These are phyloP conservation scores for Euphorbia corollata DNA, from an alignment of 441 rosid species.

Conservation along the genomic window DNA sequence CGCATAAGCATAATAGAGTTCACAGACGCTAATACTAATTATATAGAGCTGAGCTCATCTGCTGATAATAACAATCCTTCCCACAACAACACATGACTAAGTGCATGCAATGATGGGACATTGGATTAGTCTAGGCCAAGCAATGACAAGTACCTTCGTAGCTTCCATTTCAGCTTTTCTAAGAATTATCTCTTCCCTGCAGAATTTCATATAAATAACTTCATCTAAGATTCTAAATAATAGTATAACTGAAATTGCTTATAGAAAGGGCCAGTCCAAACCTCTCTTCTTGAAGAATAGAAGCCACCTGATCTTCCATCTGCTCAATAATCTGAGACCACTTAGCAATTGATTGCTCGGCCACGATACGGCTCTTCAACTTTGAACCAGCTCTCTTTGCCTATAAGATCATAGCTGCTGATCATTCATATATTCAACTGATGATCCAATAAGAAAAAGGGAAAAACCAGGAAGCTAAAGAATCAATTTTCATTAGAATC, in stretches of 20 bases:
- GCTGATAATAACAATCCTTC: background rate
- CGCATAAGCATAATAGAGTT: constrained; percentile 14
- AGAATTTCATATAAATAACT: constrained; percentile 22
- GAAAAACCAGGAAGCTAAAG: background rate
- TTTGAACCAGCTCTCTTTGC: constrained; percentile 90
- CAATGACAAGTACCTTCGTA: constrained; percentile 53
- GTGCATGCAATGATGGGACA: background rate
- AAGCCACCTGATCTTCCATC: constrained; percentile 76
- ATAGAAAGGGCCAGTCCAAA: constrained; percentile 22
- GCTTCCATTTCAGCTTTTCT: constrained; percentile 98
- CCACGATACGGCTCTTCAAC: constrained; percentile 76
- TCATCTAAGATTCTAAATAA: constrained; percentile 3
- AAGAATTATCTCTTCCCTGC: constrained; percentile 81
- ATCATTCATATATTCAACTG: constrained; percentile 5
- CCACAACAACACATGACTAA: background rate
- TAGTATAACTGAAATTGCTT: background rate
- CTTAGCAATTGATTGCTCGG: constrained; percentile 81
- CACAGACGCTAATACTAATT: background rate
- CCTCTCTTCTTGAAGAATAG: constrained; percentile 83
- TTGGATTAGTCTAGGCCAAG: background rate
- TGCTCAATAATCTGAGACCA: constrained; percentile 84
- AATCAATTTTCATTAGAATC: background rate
- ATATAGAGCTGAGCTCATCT: background rate
- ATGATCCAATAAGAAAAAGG: constrained; percentile 9
- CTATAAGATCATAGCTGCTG: constrained; percentile 29